A percentile compares a stretch with the other conserved stretches of the same genome.
These are phyloP conservation scores for Solanum pennellii DNA, from an alignment of 257 asterid genomes.

Conservation along the genomic window DNA sequence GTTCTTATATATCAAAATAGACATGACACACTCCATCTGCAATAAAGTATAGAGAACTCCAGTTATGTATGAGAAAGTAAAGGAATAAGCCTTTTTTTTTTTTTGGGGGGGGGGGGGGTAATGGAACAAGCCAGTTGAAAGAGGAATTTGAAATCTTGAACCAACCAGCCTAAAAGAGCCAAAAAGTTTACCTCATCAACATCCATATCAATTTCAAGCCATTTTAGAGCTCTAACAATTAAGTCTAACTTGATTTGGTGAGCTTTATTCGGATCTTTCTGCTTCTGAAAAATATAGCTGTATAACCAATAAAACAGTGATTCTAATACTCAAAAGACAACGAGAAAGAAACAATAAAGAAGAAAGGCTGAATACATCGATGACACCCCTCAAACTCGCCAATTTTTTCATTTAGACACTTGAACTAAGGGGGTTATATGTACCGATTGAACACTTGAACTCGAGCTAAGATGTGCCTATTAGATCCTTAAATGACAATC, in stretches of 20 bases:
- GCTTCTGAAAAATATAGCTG: slow-evolving; percentile 79
- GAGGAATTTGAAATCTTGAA: not conserved
- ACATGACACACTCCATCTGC: slow-evolving; percentile 93
- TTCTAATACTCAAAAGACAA: not conserved
- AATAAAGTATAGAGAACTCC: not conserved
- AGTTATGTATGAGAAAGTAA: not conserved
- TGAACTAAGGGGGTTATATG: not conserved
- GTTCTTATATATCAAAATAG: slow-evolving; percentile 82
- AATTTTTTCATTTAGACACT: not conserved
- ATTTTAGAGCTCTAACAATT: slow-evolving; percentile 73
- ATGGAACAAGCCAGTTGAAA: not conserved
- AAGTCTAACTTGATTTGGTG: slow-evolving; percentile 88
- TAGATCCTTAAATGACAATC: not conserved
- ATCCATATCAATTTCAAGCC: slow-evolving; percentile 91
- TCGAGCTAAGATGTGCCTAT: not conserved
- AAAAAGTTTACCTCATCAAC: slow-evolving; percentile 64
- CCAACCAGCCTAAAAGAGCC: not conserved
- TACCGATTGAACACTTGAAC: not conserved
- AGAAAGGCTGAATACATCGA: not conserved
- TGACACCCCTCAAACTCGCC: not conserved
- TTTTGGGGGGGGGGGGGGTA: too few species aligned
- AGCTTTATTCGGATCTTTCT: slow-evolving; percentile 71
- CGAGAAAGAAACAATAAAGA: not conserved
- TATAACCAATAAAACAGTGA: not conserved
- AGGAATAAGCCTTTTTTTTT: not conserved